Percentiles rank a stretch among this genome's conserved stretches.
Evolutionary conservation across 2,329 filamentous ascomycete genomes (phyloP).

Genomic region (Ophiosphaerella korrae): DNA sequence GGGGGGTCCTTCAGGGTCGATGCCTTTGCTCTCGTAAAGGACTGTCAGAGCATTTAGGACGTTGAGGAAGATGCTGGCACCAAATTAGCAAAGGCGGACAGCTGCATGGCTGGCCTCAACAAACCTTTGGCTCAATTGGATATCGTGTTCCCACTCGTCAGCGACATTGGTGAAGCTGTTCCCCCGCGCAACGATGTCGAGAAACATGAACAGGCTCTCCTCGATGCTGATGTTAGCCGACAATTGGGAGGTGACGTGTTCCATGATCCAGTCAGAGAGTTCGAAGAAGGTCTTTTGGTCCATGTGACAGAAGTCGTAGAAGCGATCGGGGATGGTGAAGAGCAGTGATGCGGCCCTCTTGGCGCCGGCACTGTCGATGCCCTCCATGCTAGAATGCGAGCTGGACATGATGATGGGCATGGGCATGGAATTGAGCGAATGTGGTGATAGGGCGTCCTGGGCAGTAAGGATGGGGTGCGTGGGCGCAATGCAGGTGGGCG

Average conservation of each 20-base stretch:
- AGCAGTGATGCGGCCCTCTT: constrained; percentile 38
- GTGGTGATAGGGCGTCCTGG: neutral
- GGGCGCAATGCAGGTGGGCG: neutral
- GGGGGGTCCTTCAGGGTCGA: constrained; percentile 37
- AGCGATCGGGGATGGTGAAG: constrained; percentile 43
- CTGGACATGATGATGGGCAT: constrained; percentile 5
- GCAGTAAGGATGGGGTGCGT: neutral
- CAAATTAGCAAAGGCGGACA: constrained; percentile 12
- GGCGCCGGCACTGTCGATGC: constrained; percentile 31
- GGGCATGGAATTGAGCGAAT: constrained; percentile 1
- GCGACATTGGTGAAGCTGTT: constrained; percentile 41
- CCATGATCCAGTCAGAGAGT: constrained; percentile 46
- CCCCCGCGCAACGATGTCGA: constrained; percentile 45
- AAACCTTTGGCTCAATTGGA: constrained; percentile 43
- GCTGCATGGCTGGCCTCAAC: constrained; percentile 15
- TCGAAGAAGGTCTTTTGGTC: constrained; percentile 46
- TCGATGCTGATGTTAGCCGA: constrained; percentile 41
- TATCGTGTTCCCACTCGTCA: constrained; percentile 43
- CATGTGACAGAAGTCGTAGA: constrained; percentile 46
- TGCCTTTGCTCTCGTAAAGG: constrained; percentile 40
- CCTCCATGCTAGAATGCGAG: constrained; percentile 17
- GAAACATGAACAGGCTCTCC: constrained; percentile 45
- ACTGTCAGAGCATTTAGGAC: constrained; percentile 41
- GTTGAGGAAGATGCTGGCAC: constrained; percentile 42
- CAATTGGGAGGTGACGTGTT: constrained; percentile 38